Percentiles rank a stretch among this genome's conserved stretches.
phyloP scores from a whole-genome alignment of 306 rosid species.

The Pyrus bretschneideri region DNA sequence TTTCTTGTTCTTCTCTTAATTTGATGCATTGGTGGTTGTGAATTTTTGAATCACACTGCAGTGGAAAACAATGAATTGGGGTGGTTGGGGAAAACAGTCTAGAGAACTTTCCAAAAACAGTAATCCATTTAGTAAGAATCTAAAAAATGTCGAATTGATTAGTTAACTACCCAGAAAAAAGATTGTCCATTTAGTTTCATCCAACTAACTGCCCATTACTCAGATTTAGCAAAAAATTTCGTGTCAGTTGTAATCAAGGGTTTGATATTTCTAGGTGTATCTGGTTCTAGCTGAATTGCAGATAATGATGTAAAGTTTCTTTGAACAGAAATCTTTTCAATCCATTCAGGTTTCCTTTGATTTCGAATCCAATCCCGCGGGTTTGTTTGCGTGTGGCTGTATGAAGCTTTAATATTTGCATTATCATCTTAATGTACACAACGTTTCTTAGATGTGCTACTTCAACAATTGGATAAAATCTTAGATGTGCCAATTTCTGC shows the following conservation, averaged over 20 bases:
- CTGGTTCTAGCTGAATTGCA: background rate
- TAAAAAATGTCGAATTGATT: background rate
- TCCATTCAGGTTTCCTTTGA: background rate
- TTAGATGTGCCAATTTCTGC: background rate
- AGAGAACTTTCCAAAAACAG: background rate
- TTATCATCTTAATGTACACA: background rate
- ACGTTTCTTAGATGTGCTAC: background rate
- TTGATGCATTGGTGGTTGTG: background rate
- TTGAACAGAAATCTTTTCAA: background rate
- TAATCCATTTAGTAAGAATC: conserved; percentile 3
- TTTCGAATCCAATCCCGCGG: background rate
- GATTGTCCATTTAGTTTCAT: background rate
- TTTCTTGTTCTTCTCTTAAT: background rate
- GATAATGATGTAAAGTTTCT: background rate
- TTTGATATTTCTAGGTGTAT: background rate
- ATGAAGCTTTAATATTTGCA: background rate
- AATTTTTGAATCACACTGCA: background rate
- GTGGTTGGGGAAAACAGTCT: background rate
- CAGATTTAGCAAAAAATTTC: background rate
- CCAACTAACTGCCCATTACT: background rate
- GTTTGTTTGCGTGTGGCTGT: background rate
- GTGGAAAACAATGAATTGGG: conserved; percentile 2
- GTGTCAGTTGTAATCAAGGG: background rate
- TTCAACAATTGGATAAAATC: background rate
- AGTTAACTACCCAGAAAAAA: background rate